Base-by-base conservation (phyloP, 2,329 filamentous ascomycete species). In the Arthroderma uncinatum region DNA sequence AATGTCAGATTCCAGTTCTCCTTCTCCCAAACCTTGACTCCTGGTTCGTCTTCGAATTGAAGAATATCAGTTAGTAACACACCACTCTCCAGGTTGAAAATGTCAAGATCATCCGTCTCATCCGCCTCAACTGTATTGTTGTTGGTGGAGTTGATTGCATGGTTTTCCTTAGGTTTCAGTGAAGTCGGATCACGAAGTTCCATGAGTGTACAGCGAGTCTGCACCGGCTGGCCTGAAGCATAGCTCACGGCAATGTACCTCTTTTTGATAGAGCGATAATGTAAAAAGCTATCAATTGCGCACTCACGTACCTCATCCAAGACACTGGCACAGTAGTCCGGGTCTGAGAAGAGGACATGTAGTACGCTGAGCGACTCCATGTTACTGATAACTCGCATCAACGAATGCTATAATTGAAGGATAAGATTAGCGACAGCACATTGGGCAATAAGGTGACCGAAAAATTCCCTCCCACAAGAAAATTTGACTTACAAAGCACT, bases 21-120 rank as follows among this genome's bases (percentile, higher is more conserved):
- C 44, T 61, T 62, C 42, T 64, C 54, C 65, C 65, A 67, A 53
- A 67, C 62, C 53, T 62, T 65, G 50, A 66, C 57, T 16, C 60
- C 64, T 4, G 21, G 16, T 33, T 62, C 60, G 3, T 65, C 61
- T 21, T 58, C 28, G n/a, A 62, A n/a, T 28, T 61, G 60, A 30
- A 60, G 25, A 37, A 54, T 16, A n/a, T 54, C 52, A 16, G 52
- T 37, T 21, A 54, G 52, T 10, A 19, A 19, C 33, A 50, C 37
- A 34, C 23, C n/a, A 58, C 36, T 30, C 6, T 14, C 33, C 28
- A 25, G 19, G 23, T 28, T 12, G 40, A 42, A 12, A 44, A 23
- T 9, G 7, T 47, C 47, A 50, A 52, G 44, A 5, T 59, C 59
- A n/a, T n/a, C n/a, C n/a, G n/a, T n/a, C 42, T 59, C 59, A 9